Evolutionary conservation across 345 rosid genomes (phyloP), one percentile per base, ranked within the genome.

Genomic region (Corymbia maculata): DNA sequence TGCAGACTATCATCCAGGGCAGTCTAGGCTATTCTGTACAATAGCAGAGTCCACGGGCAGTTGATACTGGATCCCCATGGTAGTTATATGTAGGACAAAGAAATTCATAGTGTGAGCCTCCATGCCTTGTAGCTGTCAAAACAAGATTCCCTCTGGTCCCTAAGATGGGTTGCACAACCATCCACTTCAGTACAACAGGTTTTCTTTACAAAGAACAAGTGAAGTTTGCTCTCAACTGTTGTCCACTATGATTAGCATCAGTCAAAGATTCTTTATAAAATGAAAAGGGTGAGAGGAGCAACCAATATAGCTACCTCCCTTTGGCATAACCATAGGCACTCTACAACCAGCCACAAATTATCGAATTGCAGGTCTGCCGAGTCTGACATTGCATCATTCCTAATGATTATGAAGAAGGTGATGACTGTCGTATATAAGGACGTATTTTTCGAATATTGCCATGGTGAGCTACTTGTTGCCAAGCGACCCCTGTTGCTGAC

Each of bases 311-410:
- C 80, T 64, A n/a, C 80, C 24, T 32, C 80, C 80, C 22, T 16
- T 70, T 45, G 80, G 24, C 9, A 9, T 70, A 32, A 70, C 80
- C 80, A 70, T 70, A 32, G 80, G 80, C 47, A 70, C 80, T 19
- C 24, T 47, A 32, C 80, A 57, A 6, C 80, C 21, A 17, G 80
- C 80, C 80, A 36, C 47, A 16, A 70, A 70, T 36, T 36, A 70
- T 36, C 4, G 5, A 70, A 3, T 36, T 4, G 47, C 1, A 0
- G 21, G 26, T 70, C 47, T 0, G 1, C 7, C 3, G 13, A 70
- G 24, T 70, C 47, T 70, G 47, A 36, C 47, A 3, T 70, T 36
- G 26, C 80, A 36, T 36, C 80, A 32, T 70, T 22, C 36, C 6
- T 36, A 32, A 36, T 70, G 47, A 70, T 36, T 36, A 70, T 70